These are phyloP conservation scores for Solanum chiquidenum DNA, from an alignment of 257 asterid genomes.

Conservation along the genomic window DNA sequence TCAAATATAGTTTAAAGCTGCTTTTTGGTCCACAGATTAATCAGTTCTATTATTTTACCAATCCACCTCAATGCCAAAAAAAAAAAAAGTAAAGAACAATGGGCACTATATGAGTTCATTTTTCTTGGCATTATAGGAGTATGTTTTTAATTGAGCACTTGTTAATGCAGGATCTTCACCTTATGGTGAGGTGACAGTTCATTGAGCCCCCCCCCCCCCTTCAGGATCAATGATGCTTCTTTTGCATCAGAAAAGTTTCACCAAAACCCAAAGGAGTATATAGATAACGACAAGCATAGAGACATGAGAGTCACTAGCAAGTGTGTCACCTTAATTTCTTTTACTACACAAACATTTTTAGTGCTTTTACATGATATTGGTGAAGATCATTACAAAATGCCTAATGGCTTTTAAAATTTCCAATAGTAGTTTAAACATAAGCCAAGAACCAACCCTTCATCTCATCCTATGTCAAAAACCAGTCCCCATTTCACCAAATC, in stretches of 20 bases:
- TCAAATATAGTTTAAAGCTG: neutral
- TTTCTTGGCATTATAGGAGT: neutral
- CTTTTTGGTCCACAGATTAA: neutral
- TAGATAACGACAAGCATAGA: neutral
- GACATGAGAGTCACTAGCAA: neutral
- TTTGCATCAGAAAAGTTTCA: neutral
- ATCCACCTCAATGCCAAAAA: neutral
- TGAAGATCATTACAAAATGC: neutral
- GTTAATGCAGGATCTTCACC: neutral
- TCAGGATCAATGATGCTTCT: neutral
- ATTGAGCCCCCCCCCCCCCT: neutral
- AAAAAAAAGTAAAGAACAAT: neutral
- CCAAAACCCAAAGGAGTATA: neutral
- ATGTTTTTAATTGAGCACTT: neutral
- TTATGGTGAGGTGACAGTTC: neutral
- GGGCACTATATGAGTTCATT: neutral
- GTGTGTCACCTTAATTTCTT: neutral
- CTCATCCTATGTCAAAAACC: neutral
- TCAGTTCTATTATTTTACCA: neutral
- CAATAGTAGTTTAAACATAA: neutral
- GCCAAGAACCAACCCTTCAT: neutral
- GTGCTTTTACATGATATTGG: neutral
- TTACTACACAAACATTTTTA: neutral
- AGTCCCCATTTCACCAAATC: neutral
- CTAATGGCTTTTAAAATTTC: neutral